Conservation (phyloP, 2,329 filamentous ascomycete genomes). For the Hypoxylon sp. region DNA sequence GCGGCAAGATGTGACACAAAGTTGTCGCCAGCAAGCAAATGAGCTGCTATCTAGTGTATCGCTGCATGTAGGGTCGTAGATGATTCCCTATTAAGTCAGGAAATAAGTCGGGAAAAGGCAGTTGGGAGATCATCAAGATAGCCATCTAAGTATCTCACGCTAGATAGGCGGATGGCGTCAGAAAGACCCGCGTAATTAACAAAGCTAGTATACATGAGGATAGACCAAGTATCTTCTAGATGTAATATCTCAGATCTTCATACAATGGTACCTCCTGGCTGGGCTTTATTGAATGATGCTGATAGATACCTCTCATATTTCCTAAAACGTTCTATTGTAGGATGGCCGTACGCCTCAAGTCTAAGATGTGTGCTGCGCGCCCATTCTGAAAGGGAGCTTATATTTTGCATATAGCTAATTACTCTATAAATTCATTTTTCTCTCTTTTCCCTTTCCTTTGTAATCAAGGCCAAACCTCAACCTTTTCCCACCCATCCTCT, state of each 20-base stretch:
- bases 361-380: too few species aligned
- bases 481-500: slow-evolving; percentile 73
- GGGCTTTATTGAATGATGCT: too few species aligned
- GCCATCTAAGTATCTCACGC: neutral
- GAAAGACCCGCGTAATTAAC: neutral
- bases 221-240: neutral
- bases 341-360: too few species aligned
- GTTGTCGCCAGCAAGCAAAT: slow-evolving; percentile 1
- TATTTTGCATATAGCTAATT: too few species aligned
- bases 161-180: slow-evolving; percentile 1
- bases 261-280: neutral
- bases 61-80: slow-evolving; percentile 13
- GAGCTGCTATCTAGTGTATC: neutral
- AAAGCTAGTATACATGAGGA: neutral
- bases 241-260: neutral
- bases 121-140: neutral
- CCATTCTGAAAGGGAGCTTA: too few species aligned
- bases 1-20: neutral
- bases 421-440: too few species aligned
- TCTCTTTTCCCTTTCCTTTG: neutral
- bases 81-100: neutral
- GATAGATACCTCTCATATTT: too few species aligned
- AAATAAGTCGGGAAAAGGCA: neutral
- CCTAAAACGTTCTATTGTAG: too few species aligned
- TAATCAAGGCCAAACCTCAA: slow-evolving; percentile 77